Percentiles rank a stretch among this genome's conserved stretches.
phyloP scores from a whole-genome alignment of 1,139 yeast species.

The Geotrichum reessii region DNA sequence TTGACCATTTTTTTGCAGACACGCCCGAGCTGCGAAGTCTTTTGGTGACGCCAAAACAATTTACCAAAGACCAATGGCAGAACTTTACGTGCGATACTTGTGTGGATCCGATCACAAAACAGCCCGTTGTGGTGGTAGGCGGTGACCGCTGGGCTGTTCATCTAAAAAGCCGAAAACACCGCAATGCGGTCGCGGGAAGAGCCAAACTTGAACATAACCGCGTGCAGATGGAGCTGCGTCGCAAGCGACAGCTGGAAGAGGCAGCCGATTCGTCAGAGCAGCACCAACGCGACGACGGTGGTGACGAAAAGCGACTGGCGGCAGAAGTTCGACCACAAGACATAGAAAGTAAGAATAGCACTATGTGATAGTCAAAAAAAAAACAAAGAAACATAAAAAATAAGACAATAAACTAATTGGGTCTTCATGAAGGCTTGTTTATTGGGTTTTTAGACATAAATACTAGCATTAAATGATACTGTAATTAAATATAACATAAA shows the following conservation, averaged over 20 bases:
- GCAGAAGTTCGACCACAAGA: too few relatives aligned
- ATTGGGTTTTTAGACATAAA: too few relatives aligned
- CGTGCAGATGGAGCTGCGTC: slow-evolving; percentile 8
- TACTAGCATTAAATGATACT: too few relatives aligned
- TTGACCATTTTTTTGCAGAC: slow-evolving; percentile 32
- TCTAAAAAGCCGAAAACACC: slow-evolving; percentile 48
- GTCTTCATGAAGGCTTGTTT: too few relatives aligned
- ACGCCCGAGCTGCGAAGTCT: slow-evolving; percentile 44
- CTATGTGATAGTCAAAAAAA: too few relatives aligned
- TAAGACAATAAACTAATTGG: too few relatives aligned
- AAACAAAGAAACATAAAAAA: too few relatives aligned
- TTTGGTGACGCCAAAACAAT: slow-evolving; percentile 27
- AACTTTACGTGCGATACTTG: slow-evolving; percentile 68
- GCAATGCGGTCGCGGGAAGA: slow-evolving; percentile 18
- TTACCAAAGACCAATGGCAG: slow-evolving; percentile 48
- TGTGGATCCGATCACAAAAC: slow-evolving; percentile 32
- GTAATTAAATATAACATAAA: too few relatives aligned
- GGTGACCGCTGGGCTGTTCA: slow-evolving; percentile 67
- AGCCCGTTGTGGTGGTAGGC: slow-evolving; percentile 64
- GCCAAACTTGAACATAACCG: slow-evolving; percentile 12
- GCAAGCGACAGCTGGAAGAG: slow-evolving; percentile 2
- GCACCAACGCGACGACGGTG: not conserved
- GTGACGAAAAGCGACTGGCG: too few relatives aligned
- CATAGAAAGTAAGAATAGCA: too few relatives aligned
- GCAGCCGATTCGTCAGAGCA: not conserved